Evolutionary conservation across 2,329 filamentous ascomycete species (phyloP).

Genomic region (Ploettnerulaceae sp.): DNA sequence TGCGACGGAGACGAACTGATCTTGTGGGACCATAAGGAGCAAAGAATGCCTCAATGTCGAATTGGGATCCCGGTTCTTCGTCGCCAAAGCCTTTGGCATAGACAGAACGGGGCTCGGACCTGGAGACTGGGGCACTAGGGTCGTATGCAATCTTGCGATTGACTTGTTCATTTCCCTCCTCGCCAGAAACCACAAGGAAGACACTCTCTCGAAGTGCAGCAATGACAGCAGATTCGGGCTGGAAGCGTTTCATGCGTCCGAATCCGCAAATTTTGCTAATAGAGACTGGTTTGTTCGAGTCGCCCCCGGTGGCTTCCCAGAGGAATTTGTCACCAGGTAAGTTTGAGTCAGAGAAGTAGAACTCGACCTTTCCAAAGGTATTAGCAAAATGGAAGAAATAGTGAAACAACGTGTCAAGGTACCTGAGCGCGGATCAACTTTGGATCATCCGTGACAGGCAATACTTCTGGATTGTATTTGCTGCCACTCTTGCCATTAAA

Average conservation of each 20-base stretch:
- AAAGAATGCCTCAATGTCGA: conserved; percentile 93
- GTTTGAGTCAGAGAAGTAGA: conserved; percentile 93
- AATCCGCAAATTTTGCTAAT: conserved; percentile 78
- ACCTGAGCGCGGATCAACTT: conserved; percentile 64
- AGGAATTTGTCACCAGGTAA: conserved; percentile 85
- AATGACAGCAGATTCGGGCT: conserved; percentile 79
- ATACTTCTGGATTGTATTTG: conserved; percentile 52
- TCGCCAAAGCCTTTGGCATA: conserved; percentile 94
- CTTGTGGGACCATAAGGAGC: conserved; percentile 72
- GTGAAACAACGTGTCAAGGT: conserved; percentile 22
- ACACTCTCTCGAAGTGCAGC: conserved; percentile 75
- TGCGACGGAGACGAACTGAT: conserved; percentile 80
- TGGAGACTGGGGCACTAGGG: conserved; percentile 54
- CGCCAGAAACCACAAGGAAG: conserved; percentile 67
- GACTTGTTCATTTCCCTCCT: conserved; percentile 65
- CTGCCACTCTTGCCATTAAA: conserved; percentile 39
- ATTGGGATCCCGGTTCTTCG: conserved; percentile 78
- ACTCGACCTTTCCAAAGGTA: conserved; percentile 64
- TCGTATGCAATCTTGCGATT: conserved; percentile 72
- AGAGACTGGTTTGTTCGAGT: conserved; percentile 74
- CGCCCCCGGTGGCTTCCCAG: conserved; percentile 70
- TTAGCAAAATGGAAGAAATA: not conserved
- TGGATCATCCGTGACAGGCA: conserved; percentile 55
- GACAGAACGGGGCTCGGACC: conserved; percentile 67
- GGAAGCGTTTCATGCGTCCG: conserved; percentile 94